A percentile compares a stretch with the other conserved stretches of the same genome.
Conservation (phyloP, 768 basidiomycete genomes). For the Mycena galericulata region DNA sequence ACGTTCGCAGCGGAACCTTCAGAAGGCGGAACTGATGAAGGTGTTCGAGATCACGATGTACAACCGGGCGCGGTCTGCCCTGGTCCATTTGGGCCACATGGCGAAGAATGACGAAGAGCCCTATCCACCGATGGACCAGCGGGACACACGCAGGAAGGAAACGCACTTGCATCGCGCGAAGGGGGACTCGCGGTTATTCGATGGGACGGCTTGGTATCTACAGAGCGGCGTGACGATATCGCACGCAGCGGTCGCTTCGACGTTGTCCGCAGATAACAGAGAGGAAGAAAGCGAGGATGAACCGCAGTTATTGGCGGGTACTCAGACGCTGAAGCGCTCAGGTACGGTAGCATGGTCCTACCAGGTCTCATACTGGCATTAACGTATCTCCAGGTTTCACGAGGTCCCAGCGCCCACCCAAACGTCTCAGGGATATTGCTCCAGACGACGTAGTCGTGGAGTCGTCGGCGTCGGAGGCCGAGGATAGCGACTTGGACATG, state of each 20-base stretch:
- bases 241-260: not conserved
- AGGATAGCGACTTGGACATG: slow-evolving; percentile 2
- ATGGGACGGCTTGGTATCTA: not conserved
- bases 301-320: slow-evolving; percentile 13
- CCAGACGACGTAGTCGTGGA: slow-evolving; percentile 2
- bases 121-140: not conserved
- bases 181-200: not conserved
- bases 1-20: slow-evolving; percentile 10
- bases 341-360: not conserved
- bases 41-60: slow-evolving; percentile 4
- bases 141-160: not conserved
- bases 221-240: not conserved
- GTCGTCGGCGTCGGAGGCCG: slow-evolving; percentile 2
- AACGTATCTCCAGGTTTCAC: not conserved
- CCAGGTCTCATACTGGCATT: too few relatives aligned
- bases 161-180: not conserved
- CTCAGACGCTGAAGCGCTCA: slow-evolving; percentile 13
- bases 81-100: not conserved
- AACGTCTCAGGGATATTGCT: slow-evolving; percentile 16
- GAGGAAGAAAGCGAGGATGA: not conserved
- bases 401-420: not conserved
- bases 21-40: slow-evolving; percentile 10
- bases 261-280: not conserved
- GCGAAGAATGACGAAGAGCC: not conserved
- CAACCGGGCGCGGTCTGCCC: not conserved